Base-by-base conservation (phyloP, 768 basidiomycete genomes). In the Austroboletus festivus region DNA sequence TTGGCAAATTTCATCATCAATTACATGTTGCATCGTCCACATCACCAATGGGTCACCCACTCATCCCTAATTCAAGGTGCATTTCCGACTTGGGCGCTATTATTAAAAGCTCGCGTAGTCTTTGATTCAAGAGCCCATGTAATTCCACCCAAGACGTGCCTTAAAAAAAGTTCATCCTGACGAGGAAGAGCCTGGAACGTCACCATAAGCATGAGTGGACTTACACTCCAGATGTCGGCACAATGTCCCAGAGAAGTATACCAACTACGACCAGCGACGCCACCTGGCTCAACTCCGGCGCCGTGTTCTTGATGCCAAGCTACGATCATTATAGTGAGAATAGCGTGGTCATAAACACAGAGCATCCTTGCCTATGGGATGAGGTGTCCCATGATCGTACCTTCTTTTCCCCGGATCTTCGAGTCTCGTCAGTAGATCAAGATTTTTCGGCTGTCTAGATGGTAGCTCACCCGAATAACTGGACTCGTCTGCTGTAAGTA, bases 271-370 rank as follows among this genome's bases (percentile, higher is more conserved):
- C 89, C 91, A 3, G 82, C 76, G 35, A 61, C 57, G 23, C 75
- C 63, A 18, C 73, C 65, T 22, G 60, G 62, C 53, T 79, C 71
- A 3, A 80, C 78, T 0, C 88, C 88, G 22, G 83, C 81, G 16
- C 86, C 86, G 3, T 73, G 77, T 54, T 85, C 82, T 65, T 91
- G 89, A 63, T 78, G 91, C 90, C 89, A 93, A 20, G 92, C 89
- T 89, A 53, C 15, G 12, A 34, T 19, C n/a, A 30, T n/a, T 13
- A 34, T 55, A 5, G 58, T 56, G 39, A 46, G n/a, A 38, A 30
- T 33, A 19, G 11, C 9, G 39, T 22, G 23, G 23, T 6, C 37
- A 45, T 20, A 21, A 26, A 3, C 12, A 26, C 15, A 37, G 16
- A 13, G 42, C 6, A 37, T 24, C n/a, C 72, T 55, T 62, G 83